Evolutionary conservation across 2,329 filamentous ascomycete species (phyloP).

Genomic region (Nigrograna mackinnonii): DNA sequence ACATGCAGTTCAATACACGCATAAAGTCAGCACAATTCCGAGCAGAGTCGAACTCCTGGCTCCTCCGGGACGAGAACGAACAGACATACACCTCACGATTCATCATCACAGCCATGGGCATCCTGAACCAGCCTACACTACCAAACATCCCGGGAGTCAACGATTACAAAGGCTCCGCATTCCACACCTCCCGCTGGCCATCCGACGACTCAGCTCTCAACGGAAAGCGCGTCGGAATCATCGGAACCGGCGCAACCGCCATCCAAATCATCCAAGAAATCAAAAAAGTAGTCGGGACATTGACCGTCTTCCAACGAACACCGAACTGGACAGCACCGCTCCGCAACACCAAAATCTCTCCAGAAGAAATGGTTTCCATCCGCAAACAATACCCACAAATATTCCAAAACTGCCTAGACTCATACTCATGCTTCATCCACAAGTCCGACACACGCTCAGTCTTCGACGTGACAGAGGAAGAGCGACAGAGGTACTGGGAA

Average conservation of each 20-base stretch:
- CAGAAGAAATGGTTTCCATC: slow-evolving; percentile 37
- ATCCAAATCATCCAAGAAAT: slow-evolving; percentile 54
- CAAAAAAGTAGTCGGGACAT: slow-evolving; percentile 6
- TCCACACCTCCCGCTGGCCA: slow-evolving; percentile 62
- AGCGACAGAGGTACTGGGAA: slow-evolving; percentile 28
- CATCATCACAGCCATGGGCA: slow-evolving; percentile 23
- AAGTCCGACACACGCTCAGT: slow-evolving; percentile 28
- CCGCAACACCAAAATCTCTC: slow-evolving; percentile 26
- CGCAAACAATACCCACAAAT: slow-evolving; percentile 36
- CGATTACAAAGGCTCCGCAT: slow-evolving; percentile 35
- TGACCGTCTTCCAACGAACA: slow-evolving; percentile 54
- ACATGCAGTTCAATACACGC: slow-evolving; percentile 25
- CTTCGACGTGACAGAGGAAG: slow-evolving; percentile 36
- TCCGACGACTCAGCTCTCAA: slow-evolving; percentile 44
- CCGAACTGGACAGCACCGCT: slow-evolving; percentile 67
- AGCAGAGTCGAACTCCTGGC: slow-evolving; percentile 19
- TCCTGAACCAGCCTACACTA: slow-evolving; percentile 20
- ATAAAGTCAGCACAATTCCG: slow-evolving; percentile 16
- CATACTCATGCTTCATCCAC: slow-evolving; percentile 30
- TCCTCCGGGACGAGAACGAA: slow-evolving; percentile 14
- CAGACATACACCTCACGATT: slow-evolving; percentile 17
- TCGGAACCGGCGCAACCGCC: slow-evolving; percentile 65
- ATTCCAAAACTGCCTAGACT: slow-evolving; percentile 27
- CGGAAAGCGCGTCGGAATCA: slow-evolving; percentile 59
- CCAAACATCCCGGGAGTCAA: slow-evolving; percentile 22